Evolutionary conservation across 2,329 filamentous ascomycete species (phyloP), one percentile per base, ranked within the genome.

Genomic region (Tolypocladium capitatum): DNA sequence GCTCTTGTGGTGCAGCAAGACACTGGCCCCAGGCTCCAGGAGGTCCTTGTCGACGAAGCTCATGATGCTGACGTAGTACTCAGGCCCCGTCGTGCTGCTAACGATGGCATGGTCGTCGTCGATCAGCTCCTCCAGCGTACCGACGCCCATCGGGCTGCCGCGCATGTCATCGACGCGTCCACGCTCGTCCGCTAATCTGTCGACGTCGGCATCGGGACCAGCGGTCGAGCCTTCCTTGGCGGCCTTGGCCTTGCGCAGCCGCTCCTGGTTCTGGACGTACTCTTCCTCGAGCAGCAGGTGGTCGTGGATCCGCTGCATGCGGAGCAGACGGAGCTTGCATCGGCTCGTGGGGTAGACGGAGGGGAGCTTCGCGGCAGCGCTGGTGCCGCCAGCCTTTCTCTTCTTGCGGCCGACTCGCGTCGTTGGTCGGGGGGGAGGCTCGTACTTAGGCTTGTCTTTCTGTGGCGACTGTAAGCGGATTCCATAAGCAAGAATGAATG

Each of bases 401-500:
- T 98, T 98, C 84, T 94, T 96, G 63, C 91, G 87, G 52, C 92
- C 92, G 65, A 98, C 84, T 66, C 92, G 87, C 56, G 92, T 97
- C 53, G 92, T 98, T 53, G 92, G 92, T 62, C 91, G 84, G 68
- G 92, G 92, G 58, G 92, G 92, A 55, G 92, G 92, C 70, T 98
- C 92, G 76, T 98, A 98, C 85, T 95, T 97, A 65, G 92, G 92
- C 83, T 98, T 98, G 54, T 98, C 91, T 79, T 98, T 97, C 91
- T 95, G 61, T 58, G 51, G 34, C 27, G 42, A 50, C 3, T 46
- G 49, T 65, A 52, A 63, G 53, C 42, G 4, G 14, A 9, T 9
- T 16, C 21, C 24, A 46, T 11, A 5, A 11, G 10, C n/a, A 28
- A 27, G 46, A 32, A 43, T 30, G 11, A 28, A 11, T 13, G 20